Base-by-base conservation (phyloP, 179 eudicot genomes). In the Vitellaria paradoxa region DNA sequence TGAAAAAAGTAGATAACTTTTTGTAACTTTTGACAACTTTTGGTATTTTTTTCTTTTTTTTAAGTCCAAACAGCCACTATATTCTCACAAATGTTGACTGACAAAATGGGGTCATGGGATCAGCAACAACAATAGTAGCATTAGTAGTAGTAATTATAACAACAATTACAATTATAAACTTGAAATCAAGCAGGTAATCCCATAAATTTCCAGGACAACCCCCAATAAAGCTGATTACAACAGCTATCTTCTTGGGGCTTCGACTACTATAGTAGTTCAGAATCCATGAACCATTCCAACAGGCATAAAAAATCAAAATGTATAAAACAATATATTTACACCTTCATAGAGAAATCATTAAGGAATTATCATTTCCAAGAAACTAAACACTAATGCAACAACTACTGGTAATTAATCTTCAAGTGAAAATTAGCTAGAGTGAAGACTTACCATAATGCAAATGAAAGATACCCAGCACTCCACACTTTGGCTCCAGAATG, bases 361-460 rank as follows among this genome's bases (percentile, higher is more conserved):
- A 73, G 53, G 17, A 37, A 57, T 5, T 10, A 72, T 26, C 30
- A 72, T 55, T 24, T 56, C 23, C 64, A 56, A 56, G 47, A 72
- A 72, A 15, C 12, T 72, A 24, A 72, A 26, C 23, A 7, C 17
- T 26, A 9, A 55, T 18, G 3, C 46, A 37, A 18, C 14, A 30
- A 5, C 42, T 21, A 3, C 12, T 65, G 63, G 10, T 12, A 67
- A 52, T 49, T 45, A 40, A 52, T 26, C 30, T 47, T 76, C 30
- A 18, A 13, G 62, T 40, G 78, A 47, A 83, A 24, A 73, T 21
- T 42, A 52, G 62, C 45, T 24, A 57, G 53, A 21, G 59, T 24
- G 57, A 74, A 64, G 79, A 79, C 91, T 77, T 93, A 95, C 99
- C 99, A 95, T 78, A 95, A 65, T 66, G 98, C 97, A 85, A 88